A percentile compares a stretch with the other conserved stretches of the same genome.
Conservation (phyloP, 169 alveolate species). For the Eimeria sp. region DNA sequence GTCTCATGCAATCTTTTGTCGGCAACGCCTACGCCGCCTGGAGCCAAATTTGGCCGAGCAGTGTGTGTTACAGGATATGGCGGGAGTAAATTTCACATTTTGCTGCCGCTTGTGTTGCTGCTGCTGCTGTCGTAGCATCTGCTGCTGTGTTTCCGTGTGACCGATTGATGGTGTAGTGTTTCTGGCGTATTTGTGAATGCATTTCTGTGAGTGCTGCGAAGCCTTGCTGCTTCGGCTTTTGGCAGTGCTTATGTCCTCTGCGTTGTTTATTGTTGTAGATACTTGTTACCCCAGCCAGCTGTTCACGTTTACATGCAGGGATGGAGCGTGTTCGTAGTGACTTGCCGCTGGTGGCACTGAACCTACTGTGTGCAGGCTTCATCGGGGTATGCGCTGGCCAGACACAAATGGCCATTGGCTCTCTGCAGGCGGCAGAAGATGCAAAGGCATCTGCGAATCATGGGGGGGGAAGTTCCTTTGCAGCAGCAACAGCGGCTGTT, state of each 20-base stretch:
- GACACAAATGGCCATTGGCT: neutral
- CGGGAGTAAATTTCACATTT: conserved; percentile 12
- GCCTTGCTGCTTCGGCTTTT: too few species aligned
- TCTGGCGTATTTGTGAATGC: neutral
- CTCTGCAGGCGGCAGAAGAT: conserved; percentile 34
- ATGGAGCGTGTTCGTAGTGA: neutral
- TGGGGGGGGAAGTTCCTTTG: neutral
- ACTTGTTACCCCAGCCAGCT: neutral
- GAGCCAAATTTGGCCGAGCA: conserved; percentile 32
- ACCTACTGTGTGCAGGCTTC: neutral
- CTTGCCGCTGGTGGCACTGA: neutral
- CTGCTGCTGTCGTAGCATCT: neutral
- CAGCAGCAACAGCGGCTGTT: conserved; percentile 16
- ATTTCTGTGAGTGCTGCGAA: neutral
- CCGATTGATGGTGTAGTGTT: neutral
- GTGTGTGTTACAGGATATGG: conserved; percentile 53
- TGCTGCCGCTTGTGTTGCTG: neutral
- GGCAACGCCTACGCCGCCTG: conserved; percentile 48
- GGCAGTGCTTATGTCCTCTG: neutral
- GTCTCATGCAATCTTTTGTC: conserved; percentile 39
- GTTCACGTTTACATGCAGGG: neutral
- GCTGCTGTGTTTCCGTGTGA: neutral
- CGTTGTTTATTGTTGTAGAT: neutral
- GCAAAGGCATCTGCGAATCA: neutral
- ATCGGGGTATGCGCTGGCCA: neutral